Percentiles rank a stretch among this genome's conserved stretches.
Conservation (phyloP, 768 basidiomycete species). For the Calocera viscosa region DNA sequence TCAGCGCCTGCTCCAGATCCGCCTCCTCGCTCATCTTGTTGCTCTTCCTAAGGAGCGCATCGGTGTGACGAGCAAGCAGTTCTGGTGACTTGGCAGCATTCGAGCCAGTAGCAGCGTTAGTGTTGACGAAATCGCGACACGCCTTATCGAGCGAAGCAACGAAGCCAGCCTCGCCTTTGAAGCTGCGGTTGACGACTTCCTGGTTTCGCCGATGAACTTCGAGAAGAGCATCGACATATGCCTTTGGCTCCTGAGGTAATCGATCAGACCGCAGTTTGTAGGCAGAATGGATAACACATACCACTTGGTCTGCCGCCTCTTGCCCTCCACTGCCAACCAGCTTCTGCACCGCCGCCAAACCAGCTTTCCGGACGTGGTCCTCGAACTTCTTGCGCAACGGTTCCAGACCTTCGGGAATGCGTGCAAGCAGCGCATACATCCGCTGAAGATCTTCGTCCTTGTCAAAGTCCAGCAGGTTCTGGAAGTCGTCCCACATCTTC, state of each 20-base stretch:
- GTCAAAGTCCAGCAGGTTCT: constrained; percentile 77
- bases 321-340: constrained; percentile 43
- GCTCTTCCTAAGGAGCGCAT: constrained; percentile 78
- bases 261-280: background rate
- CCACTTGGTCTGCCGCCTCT: constrained; percentile 39
- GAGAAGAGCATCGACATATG: constrained; percentile 83
- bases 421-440: constrained; percentile 85
- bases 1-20: constrained; percentile 77
- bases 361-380: constrained; percentile 87
- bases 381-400: constrained; percentile 86
- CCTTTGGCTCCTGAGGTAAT: constrained; percentile 56
- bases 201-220: constrained; percentile 87
- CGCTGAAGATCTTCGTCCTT: constrained; percentile 89
- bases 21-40: constrained; percentile 91
- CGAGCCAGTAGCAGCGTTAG: constrained; percentile 79
- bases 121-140: constrained; percentile 88
- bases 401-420: constrained; percentile 81
- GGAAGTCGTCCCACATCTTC: constrained; percentile 88
- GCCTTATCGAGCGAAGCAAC: constrained; percentile 87
- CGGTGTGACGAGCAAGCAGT: constrained; percentile 81
- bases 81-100: constrained; percentile 74
- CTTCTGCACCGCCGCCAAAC: constrained; percentile 67
- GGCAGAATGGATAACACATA: constrained; percentile 24
- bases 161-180: constrained; percentile 86
- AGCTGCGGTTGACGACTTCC: constrained; percentile 76